Evolutionary conservation across 2,329 filamentous ascomycete species (phyloP).

Genomic region (Sodiomyces alkalinus): DNA sequence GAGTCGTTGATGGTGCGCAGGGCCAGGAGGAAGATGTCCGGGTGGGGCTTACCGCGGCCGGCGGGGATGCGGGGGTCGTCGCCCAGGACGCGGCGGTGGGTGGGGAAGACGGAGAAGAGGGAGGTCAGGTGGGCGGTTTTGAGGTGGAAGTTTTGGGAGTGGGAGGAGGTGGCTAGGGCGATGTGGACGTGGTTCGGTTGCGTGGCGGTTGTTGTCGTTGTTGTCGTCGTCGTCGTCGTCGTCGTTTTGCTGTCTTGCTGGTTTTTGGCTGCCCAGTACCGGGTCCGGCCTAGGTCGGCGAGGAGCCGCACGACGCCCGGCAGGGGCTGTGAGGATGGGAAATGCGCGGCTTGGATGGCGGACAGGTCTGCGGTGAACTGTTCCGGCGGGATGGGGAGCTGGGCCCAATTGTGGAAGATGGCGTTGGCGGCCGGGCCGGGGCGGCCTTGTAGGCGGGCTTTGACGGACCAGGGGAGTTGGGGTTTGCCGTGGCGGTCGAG

Average conservation of each 20-base stretch:
- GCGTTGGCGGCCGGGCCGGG: constrained; percentile 36
- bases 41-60: constrained; percentile 84
- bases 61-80: constrained; percentile 65
- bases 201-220: constrained; percentile 9
- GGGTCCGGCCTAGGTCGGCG: constrained; percentile 35
- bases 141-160: constrained; percentile 54
- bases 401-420: constrained; percentile 62
- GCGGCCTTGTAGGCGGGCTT: constrained; percentile 62
- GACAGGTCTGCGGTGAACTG: constrained; percentile 48
- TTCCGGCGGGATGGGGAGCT: constrained; percentile 60
- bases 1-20: constrained; percentile 71
- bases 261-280: constrained; percentile 29
- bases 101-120: constrained; percentile 50
- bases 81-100: constrained; percentile 61
- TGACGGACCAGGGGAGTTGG: constrained; percentile 79
- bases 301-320: constrained; percentile 65
- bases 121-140: constrained; percentile 53
- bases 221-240: too few relatives aligned
- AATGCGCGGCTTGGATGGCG: constrained; percentile 53
- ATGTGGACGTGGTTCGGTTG: constrained; percentile 45
- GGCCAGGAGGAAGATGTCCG: constrained; percentile 86
- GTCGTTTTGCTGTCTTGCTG: too few relatives aligned
- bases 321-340: constrained; percentile 60
- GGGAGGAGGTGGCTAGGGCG: constrained; percentile 73
- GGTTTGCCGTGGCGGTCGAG: constrained; percentile 62